Percentiles rank a stretch among this genome's conserved stretches.
Evolutionary conservation across 2,329 filamentous ascomycete species (phyloP).

Genomic region (Penicillium capsulatum): DNA sequence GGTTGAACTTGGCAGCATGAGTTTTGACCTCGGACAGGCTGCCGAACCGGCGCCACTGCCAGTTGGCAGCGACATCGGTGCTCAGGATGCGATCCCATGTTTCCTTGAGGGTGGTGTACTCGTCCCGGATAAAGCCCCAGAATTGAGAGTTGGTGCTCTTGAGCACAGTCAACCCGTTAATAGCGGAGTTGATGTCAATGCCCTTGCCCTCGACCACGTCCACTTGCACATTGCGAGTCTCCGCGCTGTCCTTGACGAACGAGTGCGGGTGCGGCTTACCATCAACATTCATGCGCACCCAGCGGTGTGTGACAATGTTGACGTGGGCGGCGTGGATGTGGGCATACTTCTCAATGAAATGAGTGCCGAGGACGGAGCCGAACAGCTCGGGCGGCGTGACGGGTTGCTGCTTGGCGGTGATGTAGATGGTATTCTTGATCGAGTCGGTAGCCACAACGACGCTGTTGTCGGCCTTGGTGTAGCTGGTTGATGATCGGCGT

Average conservation of each 20-base stretch:
- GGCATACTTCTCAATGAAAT: constrained; percentile 82
- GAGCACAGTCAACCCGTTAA: constrained; percentile 78
- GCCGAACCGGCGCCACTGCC: constrained; percentile 76
- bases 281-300: constrained; percentile 82
- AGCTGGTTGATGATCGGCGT: constrained; percentile 51
- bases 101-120: constrained; percentile 86
- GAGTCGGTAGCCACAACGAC: constrained; percentile 95
- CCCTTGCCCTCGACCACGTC: constrained; percentile 63
- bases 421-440: constrained; percentile 96
- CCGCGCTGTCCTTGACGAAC: constrained; percentile 83
- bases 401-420: constrained; percentile 88
- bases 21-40: constrained; percentile 63
- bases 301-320: constrained; percentile 78
- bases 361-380: constrained; percentile 74
- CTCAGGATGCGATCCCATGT: constrained; percentile 93
- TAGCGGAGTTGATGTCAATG: constrained; percentile 70
- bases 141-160: constrained; percentile 97
- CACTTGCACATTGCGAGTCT: constrained; percentile 79
- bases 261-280: constrained; percentile 92
- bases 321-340: constrained; percentile 86
- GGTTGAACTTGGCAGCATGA: constrained; percentile 65
- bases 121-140: constrained; percentile 87
- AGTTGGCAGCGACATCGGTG: constrained; percentile 82
- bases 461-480: constrained; percentile 90
- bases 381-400: constrained; percentile 92